Percentiles rank a stretch among this genome's conserved stretches.
Conservation (phyloP, 768 basidiomycete species). For the Gloeostereum incarnatum region DNA sequence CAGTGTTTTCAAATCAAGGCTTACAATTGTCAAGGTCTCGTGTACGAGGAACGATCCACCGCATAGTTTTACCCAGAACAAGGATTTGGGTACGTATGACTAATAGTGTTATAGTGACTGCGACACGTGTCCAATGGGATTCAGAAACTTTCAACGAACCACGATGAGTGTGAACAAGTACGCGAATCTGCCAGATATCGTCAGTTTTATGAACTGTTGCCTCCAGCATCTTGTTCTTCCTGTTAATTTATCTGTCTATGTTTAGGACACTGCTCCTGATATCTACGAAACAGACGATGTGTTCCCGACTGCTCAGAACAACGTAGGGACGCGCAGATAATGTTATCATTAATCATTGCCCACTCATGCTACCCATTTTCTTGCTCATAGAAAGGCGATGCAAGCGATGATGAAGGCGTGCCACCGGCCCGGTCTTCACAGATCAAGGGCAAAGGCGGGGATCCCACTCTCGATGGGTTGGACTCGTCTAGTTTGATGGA, state of each 20-base stretch:
- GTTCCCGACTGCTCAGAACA: slow-evolving; percentile 39
- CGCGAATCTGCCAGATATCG: slow-evolving; percentile 87
- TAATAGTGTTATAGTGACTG: no score
- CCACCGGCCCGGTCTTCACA: slow-evolving; percentile 26
- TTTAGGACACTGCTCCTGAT: slow-evolving; percentile 83
- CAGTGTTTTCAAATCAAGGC: no score
- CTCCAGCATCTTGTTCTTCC: slow-evolving; percentile 4
- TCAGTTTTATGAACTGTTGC: slow-evolving; percentile 26
- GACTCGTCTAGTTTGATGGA: slow-evolving; percentile 57
- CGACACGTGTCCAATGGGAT: no score
- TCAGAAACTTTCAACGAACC: no score
- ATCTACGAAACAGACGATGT: slow-evolving; percentile 89
- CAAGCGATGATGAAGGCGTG: slow-evolving; percentile 55
- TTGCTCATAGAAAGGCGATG: slow-evolving; percentile 43
- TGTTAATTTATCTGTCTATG: neutral
- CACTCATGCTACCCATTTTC: slow-evolving; percentile 6
- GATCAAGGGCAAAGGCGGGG: slow-evolving; percentile 28
- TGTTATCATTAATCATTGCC: neutral
- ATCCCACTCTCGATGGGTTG: slow-evolving; percentile 47
- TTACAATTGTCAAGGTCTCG: no score
- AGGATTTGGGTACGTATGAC: no score
- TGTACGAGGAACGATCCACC: no score
- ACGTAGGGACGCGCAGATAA: slow-evolving; percentile 29
- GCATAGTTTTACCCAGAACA: no score
- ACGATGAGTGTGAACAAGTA: slow-evolving; percentile 70